Evolutionary conservation across 2,329 filamentous ascomycete species (phyloP).

Genomic region (Apiospora arundinis): DNA sequence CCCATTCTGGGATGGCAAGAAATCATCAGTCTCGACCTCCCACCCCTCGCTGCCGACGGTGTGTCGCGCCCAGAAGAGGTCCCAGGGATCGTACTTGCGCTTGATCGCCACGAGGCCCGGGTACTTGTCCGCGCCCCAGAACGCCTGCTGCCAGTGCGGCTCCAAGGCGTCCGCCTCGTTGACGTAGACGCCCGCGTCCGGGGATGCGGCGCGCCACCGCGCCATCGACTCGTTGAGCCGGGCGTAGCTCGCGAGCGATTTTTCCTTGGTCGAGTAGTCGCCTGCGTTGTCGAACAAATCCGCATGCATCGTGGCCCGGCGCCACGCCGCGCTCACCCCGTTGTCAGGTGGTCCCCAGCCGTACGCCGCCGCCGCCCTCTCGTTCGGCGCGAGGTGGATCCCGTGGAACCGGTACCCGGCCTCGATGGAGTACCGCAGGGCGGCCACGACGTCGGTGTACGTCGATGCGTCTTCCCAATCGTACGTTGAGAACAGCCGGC

Average conservation of each 20-base stretch:
- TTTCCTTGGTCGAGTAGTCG: constrained; percentile 29
- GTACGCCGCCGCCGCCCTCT: constrained; percentile 33
- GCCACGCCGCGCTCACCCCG: constrained; percentile 52
- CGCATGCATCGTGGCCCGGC: constrained; percentile 43
- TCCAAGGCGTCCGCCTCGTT: constrained; percentile 60
- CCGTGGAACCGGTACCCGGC: constrained; percentile 44
- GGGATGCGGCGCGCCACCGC: constrained; percentile 43
- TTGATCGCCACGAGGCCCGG: constrained; percentile 51
- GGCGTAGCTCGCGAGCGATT: constrained; percentile 34
- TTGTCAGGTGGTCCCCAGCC: constrained; percentile 26
- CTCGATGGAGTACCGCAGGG: constrained; percentile 45
- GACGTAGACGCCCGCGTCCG: constrained; percentile 53
- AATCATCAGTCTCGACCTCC: constrained; percentile 41
- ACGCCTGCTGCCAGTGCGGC: constrained; percentile 51
- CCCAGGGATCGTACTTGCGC: constrained; percentile 52
- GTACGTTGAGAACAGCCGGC: constrained; percentile 40
- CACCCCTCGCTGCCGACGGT: constrained; percentile 60
- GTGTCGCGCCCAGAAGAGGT: constrained; percentile 54
- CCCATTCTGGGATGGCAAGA: constrained; percentile 37
- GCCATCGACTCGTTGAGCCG: constrained; percentile 35
- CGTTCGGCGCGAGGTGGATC: constrained; percentile 40
- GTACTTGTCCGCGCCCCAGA: constrained; percentile 54
- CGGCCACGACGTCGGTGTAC: constrained; percentile 36
- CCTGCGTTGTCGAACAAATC: constrained; percentile 40
- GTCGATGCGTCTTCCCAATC: constrained; percentile 38